These are phyloP conservation scores for Amanita pallidorosea DNA, from an alignment of 768 basidiomycete species.

Conservation along the genomic window DNA sequence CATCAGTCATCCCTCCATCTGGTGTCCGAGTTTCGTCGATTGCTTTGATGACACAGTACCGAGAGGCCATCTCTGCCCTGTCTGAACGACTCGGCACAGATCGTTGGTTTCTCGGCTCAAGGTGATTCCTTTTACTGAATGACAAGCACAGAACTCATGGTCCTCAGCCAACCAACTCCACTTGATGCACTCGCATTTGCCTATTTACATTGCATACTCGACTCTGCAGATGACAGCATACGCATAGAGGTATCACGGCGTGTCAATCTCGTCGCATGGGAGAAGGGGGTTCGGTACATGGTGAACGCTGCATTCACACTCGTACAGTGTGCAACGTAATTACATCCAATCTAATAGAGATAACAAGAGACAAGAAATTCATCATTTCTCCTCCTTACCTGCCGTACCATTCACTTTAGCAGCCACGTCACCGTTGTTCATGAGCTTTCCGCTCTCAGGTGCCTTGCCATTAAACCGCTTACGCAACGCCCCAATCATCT, in stretches of 20 bases:
- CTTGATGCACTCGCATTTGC: slow-evolving; percentile 79
- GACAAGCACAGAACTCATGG: not conserved
- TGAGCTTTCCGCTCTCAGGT: slow-evolving; percentile 13
- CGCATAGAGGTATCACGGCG: slow-evolving; percentile 59
- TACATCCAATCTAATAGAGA: not conserved
- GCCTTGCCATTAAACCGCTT: slow-evolving; percentile 40
- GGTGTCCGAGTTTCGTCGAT: slow-evolving; percentile 45
- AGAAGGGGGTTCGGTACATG: slow-evolving; percentile 49
- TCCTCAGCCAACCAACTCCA: slow-evolving; percentile 55
- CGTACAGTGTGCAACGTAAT: not conserved
- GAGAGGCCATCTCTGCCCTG: slow-evolving; percentile 61
- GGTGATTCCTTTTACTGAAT: slow-evolving; percentile 25
- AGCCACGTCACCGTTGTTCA: not conserved
- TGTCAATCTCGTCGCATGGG: slow-evolving; percentile 76
- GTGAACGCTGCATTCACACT: slow-evolving; percentile 42
- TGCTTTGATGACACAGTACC: slow-evolving; percentile 46
- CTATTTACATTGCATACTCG: slow-evolving; percentile 60
- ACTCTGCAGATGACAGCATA: slow-evolving; percentile 27
- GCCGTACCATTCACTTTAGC: not conserved
- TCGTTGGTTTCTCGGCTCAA: slow-evolving; percentile 73
- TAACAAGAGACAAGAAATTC: not conserved
- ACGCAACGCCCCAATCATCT: slow-evolving; percentile 57
- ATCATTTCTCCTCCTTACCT: not conserved
- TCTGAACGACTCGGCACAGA: slow-evolving; percentile 68
- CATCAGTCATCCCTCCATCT: slow-evolving; percentile 47